These are phyloP conservation scores for Aspergillus tamarii DNA, from an alignment of 2,329 filamentous ascomycete genomes.

Conservation along the genomic window DNA sequence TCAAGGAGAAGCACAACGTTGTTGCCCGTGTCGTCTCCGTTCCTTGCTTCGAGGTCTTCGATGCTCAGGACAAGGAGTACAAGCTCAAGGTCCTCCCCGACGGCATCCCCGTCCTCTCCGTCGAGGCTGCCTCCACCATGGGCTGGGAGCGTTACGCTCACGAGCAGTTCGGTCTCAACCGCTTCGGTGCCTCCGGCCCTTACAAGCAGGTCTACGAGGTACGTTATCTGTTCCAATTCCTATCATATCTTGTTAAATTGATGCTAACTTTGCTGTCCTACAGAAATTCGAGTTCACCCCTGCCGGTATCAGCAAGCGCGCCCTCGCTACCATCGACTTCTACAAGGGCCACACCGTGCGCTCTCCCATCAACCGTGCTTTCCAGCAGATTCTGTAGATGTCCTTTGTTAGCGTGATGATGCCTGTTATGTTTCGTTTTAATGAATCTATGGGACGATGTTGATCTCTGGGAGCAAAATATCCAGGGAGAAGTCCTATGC, in stretches of 20 bases:
- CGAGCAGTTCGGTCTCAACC: conserved; percentile 99
- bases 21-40: conserved; percentile 91
- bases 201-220: conserved; percentile 98
- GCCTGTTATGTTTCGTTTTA: conserved; percentile 28
- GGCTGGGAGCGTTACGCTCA: conserved; percentile 99
- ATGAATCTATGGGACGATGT: conserved; percentile 31
- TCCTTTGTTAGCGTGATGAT: conserved; percentile 22
- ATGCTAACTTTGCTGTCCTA: conserved; percentile 14
- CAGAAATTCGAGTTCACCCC: conserved; percentile 99
- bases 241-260: neutral
- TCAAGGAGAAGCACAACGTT: conserved; percentile 85
- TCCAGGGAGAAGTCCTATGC: conserved; percentile 18
- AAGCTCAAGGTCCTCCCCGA: conserved; percentile 89
- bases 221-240: conserved; percentile 39
- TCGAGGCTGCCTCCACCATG: conserved; percentile 96
- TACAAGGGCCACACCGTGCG: conserved; percentile 95
- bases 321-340: conserved; percentile 88
- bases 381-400: conserved; percentile 89
- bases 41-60: conserved; percentile 97
- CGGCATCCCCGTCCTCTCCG: conserved; percentile 87
- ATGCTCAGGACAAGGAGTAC: conserved; percentile 93
- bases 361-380: conserved; percentile 95
- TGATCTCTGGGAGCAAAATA: conserved; percentile 12
- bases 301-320: conserved; percentile 94
- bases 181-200: conserved; percentile 94